Evolutionary conservation across 2,329 filamentous ascomycete genomes (phyloP).

Genomic region (Exophiala calicioides): DNA sequence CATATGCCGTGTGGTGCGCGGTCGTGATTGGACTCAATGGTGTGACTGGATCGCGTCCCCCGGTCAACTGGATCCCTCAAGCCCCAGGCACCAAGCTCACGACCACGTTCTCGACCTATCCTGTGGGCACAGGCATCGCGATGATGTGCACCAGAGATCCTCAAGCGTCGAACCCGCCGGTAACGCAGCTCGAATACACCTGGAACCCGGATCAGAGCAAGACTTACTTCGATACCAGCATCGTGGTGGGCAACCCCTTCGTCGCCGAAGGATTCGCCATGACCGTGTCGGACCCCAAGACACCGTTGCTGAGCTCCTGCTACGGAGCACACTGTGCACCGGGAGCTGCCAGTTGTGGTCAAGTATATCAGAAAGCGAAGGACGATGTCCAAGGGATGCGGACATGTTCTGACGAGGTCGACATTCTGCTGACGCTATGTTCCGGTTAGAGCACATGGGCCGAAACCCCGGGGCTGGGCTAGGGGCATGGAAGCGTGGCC

Average conservation of each 20-base stretch:
- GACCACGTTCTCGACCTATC: neutral
- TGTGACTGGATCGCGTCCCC: neutral
- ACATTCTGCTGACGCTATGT: constrained; percentile 13
- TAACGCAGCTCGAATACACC: constrained; percentile 40
- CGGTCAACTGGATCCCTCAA: constrained; percentile 2
- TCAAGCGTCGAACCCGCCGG: constrained; percentile 1
- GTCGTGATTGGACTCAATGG: constrained; percentile 11
- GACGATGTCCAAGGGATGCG: constrained; percentile 24
- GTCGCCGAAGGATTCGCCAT: constrained; percentile 26
- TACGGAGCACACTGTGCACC: constrained; percentile 10
- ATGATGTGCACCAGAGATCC: constrained; percentile 20
- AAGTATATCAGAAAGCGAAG: constrained; percentile 18
- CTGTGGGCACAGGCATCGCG: neutral
- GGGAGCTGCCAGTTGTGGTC: constrained; percentile 9
- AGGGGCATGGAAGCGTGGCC: too few species aligned
- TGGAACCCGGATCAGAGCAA: constrained; percentile 35
- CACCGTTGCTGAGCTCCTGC: constrained; percentile 5
- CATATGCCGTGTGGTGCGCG: constrained; percentile 13
- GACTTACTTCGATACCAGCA: constrained; percentile 45
- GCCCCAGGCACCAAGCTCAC: neutral
- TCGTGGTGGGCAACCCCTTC: constrained; percentile 46
- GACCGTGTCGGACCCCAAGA: constrained; percentile 7
- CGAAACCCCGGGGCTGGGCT: too few species aligned
- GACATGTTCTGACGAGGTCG: constrained; percentile 16
- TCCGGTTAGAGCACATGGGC: constrained; percentile 1